Conservation (phyloP, 306 rosid species). For the Pyrus pyrifolia region DNA sequence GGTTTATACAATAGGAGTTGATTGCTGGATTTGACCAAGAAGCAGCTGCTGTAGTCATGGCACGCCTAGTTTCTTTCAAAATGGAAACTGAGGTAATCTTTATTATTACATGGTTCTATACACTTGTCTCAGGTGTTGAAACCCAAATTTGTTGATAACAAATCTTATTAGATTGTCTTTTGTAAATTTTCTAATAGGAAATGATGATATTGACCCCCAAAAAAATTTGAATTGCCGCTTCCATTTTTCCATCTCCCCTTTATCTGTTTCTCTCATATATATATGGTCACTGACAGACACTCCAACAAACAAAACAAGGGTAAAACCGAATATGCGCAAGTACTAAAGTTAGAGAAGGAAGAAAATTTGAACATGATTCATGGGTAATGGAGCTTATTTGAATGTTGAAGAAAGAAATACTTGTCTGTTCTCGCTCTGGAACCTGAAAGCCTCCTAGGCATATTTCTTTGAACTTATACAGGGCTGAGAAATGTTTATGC, state of each 20-base stretch:
- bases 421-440: background rate
- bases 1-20: constrained; percentile 54
- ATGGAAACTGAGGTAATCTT: constrained; percentile 91
- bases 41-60: constrained; percentile 98
- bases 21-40: constrained; percentile 99
- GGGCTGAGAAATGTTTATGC: background rate
- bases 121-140: constrained; percentile 3
- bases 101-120: background rate
- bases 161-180: background rate
- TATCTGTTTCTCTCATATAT: background rate
- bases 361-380: background rate
- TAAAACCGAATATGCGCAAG: background rate
- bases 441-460: background rate
- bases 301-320: background rate
- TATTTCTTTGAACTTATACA: background rate
- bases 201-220: too few relatives aligned
- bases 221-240: background rate
- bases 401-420: background rate
- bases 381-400: background rate
- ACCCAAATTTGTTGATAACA: background rate
- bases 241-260: background rate
- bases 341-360: background rate
- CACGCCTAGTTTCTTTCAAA: constrained; percentile 92
- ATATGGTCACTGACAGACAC: background rate
- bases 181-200: background rate